phyloP scores from a whole-genome alignment of 1,139 yeast species.

The Pichia sp. region DNA sequence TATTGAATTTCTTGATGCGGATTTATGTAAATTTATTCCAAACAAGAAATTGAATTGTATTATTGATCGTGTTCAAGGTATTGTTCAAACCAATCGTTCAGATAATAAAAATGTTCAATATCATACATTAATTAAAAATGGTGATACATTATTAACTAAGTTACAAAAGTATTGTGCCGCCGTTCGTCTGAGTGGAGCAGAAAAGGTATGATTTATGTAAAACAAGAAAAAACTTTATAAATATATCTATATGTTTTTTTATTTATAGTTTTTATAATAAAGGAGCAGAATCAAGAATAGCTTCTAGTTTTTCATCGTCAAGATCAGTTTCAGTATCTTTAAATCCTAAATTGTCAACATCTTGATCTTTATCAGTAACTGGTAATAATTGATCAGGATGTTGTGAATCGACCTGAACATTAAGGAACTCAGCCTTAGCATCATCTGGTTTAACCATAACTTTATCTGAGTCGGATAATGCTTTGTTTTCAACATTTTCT shows the following conservation, averaged over 20 bases:
- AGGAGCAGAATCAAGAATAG: slow-evolving; percentile 9
- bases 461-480: slow-evolving; percentile 10
- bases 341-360: slow-evolving; percentile 1
- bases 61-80: slow-evolving; percentile 92
- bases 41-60: slow-evolving; percentile 91
- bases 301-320: slow-evolving; percentile 7
- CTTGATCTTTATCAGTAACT: slow-evolving; percentile 3
- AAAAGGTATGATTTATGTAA: slow-evolving; percentile 39
- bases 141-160: slow-evolving; percentile 87
- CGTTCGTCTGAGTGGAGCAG: slow-evolving; percentile 90
- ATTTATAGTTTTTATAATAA: not conserved
- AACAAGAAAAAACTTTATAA: not conserved
- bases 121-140: slow-evolving; percentile 81
- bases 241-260: not conserved
- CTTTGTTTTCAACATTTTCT: not conserved
- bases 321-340: not conserved
- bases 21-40: slow-evolving; percentile 85
- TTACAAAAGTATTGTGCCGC: slow-evolving; percentile 97
- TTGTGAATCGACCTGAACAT: slow-evolving; percentile 6
- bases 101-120: slow-evolving; percentile 95
- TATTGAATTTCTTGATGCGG: slow-evolving; percentile 72
- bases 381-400: slow-evolving; percentile 11
- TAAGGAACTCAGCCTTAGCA: slow-evolving; percentile 4
- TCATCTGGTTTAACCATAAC: slow-evolving; percentile 11
- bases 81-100: slow-evolving; percentile 91